Conservation (phyloP, 75 land plant species). For the Selaginella tamariscina region DNA sequence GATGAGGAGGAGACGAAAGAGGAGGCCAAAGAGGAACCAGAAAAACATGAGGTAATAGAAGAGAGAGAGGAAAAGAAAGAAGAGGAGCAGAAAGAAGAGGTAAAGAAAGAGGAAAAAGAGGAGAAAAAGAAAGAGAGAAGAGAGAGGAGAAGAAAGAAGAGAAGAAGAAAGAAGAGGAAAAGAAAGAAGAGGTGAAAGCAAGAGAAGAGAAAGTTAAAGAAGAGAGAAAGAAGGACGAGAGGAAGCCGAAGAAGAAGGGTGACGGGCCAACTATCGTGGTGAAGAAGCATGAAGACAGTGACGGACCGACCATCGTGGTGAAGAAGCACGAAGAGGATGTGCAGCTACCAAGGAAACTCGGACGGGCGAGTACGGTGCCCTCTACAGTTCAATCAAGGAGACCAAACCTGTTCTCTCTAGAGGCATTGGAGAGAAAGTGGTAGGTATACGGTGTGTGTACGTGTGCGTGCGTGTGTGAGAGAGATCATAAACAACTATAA, state of each 20-base stretch:
- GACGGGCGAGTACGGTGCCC: neutral
- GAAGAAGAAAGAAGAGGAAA: constrained; percentile 10
- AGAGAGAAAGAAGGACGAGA: constrained; percentile 1
- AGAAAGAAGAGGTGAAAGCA: constrained; percentile 16
- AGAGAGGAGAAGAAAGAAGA: neutral
- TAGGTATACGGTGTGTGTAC: too few relatives aligned
- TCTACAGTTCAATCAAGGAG: neutral
- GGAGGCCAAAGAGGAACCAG: neutral
- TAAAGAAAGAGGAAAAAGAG: neutral
- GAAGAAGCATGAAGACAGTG: neutral
- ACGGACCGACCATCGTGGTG: constrained; percentile 12
- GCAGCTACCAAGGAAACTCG: neutral
- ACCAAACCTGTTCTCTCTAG: neutral
- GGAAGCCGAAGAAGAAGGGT: neutral
- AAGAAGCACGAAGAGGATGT: neutral
- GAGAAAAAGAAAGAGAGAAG: neutral
- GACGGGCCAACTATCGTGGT: neutral
- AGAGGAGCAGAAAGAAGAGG: constrained; percentile 20
- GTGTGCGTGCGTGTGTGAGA: too few relatives aligned
- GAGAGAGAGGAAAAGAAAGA: constrained; percentile 10
- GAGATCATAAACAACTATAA: too few relatives aligned
- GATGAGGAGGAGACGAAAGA: constrained; percentile 2
- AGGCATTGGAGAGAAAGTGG: neutral
- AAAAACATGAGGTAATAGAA: constrained; percentile 4
- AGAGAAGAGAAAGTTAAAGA: neutral